phyloP scores from a whole-genome alignment of 371 early-diverging fungal species.

The Mortierella sp. region DNA sequence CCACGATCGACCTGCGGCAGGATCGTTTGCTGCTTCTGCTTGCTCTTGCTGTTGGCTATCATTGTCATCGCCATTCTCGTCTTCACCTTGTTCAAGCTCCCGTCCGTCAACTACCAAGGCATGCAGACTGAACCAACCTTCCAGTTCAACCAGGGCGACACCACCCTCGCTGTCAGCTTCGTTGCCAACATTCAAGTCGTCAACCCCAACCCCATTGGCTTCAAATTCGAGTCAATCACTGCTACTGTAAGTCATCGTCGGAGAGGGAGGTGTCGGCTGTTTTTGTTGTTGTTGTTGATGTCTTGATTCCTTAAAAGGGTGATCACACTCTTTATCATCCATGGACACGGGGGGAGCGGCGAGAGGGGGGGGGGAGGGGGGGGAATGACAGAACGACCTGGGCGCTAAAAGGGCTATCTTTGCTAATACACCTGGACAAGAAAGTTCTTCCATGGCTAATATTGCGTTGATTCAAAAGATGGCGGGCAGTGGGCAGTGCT shows the following conservation, averaged over 20 bases:
- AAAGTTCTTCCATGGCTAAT: no score
- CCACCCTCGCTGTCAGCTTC: constrained; percentile 20
- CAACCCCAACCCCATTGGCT: constrained; percentile 66
- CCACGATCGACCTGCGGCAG: constrained; percentile 52
- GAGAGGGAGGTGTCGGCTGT: no score
- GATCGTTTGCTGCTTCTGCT: constrained; percentile 44
- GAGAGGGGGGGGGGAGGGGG: no score
- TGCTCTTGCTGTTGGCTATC: constrained; percentile 32
- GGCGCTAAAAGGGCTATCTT: no score
- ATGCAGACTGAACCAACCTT: constrained; percentile 18
- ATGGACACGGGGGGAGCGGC: no score
- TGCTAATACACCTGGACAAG: no score
- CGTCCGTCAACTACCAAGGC: constrained; percentile 35
- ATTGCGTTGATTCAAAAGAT: no score
- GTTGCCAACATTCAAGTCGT: constrained; percentile 56
- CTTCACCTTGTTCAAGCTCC: constrained; percentile 47
- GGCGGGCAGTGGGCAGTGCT: no score
- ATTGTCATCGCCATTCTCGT: constrained; percentile 42
- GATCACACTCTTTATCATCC: no score
- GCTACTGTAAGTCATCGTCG: no score
- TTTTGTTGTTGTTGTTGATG: constrained; percentile 3
- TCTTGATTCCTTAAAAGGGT: no score
- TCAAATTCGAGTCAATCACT: constrained; percentile 63
- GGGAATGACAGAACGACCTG: no score
- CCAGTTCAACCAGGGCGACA: constrained; percentile 19